These are phyloP conservation scores for Phytophthora agathidicida DNA, from an alignment of 352 stramenopile genomes.

Conservation along the genomic window DNA sequence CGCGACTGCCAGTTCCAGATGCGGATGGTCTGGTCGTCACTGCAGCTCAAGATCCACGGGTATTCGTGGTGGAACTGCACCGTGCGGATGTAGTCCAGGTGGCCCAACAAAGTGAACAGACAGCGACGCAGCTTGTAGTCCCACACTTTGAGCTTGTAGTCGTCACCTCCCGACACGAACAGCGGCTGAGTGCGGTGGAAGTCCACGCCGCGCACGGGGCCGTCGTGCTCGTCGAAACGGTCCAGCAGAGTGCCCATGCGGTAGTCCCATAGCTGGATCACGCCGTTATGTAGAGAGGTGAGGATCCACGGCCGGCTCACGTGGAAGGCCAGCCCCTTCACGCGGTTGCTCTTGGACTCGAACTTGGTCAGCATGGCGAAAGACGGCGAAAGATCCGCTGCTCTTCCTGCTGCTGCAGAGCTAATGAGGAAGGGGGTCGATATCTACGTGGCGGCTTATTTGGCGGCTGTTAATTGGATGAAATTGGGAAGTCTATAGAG, in stretches of 20 bases:
- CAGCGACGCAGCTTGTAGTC: conserved; percentile 99
- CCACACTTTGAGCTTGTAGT: conserved; percentile 99
- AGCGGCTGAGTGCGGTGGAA: conserved; percentile 98
- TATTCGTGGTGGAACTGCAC: conserved; percentile 99
- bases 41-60: conserved; percentile 98
- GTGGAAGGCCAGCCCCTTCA: conserved; percentile 99
- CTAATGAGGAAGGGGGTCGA: conserved; percentile 14
- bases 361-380: conserved; percentile 98
- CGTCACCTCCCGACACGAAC: conserved; percentile 98
- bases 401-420: conserved; percentile 1
- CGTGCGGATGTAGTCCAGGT: conserved; percentile 99
- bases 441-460: conserved; percentile 25
- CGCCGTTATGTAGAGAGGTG: conserved; percentile 99
- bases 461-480: conserved; percentile 6
- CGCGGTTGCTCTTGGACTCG: conserved; percentile 99
- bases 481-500: neutral
- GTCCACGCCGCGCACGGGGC: conserved; percentile 98
- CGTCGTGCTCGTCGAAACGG: conserved; percentile 99
- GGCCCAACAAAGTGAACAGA: conserved; percentile 98
- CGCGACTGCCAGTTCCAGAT: conserved; percentile 99
- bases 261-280: conserved; percentile 99
- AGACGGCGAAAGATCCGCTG: conserved; percentile 10
- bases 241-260: conserved; percentile 99
- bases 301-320: conserved; percentile 98
- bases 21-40: conserved; percentile 99